Base-by-base conservation (phyloP, 352 stramenopile species). In the Hyaloperonospora arabidopsidis region DNA sequence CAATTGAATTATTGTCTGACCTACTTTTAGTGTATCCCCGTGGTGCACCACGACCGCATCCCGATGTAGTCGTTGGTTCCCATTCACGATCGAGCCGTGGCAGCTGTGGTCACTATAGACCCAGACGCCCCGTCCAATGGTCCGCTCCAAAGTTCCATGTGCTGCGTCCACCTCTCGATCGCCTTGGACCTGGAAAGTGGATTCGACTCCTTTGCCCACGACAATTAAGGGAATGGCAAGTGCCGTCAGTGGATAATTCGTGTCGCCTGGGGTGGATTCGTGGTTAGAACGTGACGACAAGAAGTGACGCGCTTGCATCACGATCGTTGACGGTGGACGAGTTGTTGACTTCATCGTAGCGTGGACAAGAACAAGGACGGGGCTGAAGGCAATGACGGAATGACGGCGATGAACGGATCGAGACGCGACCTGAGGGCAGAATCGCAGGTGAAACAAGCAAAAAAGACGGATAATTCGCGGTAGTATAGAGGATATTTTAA, bases 31-130 rank as follows among this genome's bases (percentile, higher is more conserved):
- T 17, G 38, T 67, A 52, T 91, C 80, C 35, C 80, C 80, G 43
- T 74, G 59, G 22, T 56, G 64, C 35, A 91, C 74, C 6, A 91
- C 57, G 1, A 70, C 69, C 1, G 78, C 80, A 21, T 79, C 61
- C 21, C 62, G 41, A 28, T 86, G 78, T 7, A 91, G 45, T 13
- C 54, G 61, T 38, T 54, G 56, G 2, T 59, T 49, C 0, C 60
- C 56, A 60, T 86, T 82, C 6, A 88, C 45, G 12, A 51, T 58
- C 18, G 75, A 83, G 34, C 81, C 81, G 4, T 53, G 23, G 1
- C 49, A 44, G 45, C 81, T 91, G 51, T 91, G 81, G 65, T 91
- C 81, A 19, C 86, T 82, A 36, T 79, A 91, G 35, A 91, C 72
- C 81, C 81, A 91, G 4, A 89, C 50, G 22, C 76, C 71, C 7